Conservation (phyloP, 2,329 filamentous ascomycete genomes). For the Moelleriella libera region DNA sequence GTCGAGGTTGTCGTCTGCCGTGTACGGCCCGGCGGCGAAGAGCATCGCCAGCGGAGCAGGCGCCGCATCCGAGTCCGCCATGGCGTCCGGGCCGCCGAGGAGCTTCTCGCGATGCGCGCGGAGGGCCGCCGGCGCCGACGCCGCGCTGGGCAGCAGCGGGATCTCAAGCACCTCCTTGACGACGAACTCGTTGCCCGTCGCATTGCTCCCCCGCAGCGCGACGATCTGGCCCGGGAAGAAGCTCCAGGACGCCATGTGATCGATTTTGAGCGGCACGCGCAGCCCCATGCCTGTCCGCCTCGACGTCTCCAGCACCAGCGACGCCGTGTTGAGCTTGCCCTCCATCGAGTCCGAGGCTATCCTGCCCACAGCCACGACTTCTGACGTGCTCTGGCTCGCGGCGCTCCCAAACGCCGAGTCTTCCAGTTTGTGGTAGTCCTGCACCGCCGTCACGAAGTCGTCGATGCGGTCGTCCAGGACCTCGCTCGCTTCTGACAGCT, state of each 20-base stretch:
- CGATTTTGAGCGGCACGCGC: constrained; percentile 66
- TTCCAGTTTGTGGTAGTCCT: constrained; percentile 61
- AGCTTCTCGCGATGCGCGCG: constrained; percentile 57
- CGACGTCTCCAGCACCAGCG: constrained; percentile 78
- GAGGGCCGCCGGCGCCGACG: constrained; percentile 51
- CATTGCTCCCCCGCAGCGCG: constrained; percentile 73
- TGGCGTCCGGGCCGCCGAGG: constrained; percentile 46
- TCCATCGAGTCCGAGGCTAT: constrained; percentile 82
- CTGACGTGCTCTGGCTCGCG: constrained; percentile 67
- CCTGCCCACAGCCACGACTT: constrained; percentile 80
- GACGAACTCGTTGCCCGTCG: constrained; percentile 69
- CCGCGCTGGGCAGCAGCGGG: constrained; percentile 61
- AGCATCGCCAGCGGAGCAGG: constrained; percentile 61
- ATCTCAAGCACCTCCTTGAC: constrained; percentile 63
- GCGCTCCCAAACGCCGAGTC: constrained; percentile 78
- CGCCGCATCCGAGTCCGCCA: constrained; percentile 40
- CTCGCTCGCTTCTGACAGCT: constrained; percentile 80
- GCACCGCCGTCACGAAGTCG: constrained; percentile 63
- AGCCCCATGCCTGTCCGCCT: constrained; percentile 70
- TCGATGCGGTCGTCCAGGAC: constrained; percentile 93
- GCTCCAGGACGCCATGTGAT: constrained; percentile 53
- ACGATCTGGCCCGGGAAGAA: constrained; percentile 95
- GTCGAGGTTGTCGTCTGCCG: constrained; percentile 79
- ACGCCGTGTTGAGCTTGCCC: constrained; percentile 74
- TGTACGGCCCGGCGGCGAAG: constrained; percentile 78